Conservation (phyloP, 1,284 basidiomycete species). For the Tetrapyrgos nigripes region DNA sequence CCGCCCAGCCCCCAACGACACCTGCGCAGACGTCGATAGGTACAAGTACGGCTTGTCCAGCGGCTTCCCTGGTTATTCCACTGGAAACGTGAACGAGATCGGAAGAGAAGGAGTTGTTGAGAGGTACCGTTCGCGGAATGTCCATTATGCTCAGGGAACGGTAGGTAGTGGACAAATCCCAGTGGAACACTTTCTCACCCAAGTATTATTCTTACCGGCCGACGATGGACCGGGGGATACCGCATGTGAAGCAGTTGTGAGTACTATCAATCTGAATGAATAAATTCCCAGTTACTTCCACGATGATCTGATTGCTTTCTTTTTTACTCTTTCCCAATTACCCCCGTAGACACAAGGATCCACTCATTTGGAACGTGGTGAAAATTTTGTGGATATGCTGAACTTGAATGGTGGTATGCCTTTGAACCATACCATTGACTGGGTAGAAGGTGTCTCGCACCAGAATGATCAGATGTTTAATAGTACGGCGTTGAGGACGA, state of each 20-base stretch:
- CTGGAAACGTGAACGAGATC: neutral
- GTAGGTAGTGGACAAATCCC: no score
- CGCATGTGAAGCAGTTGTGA: conserved; percentile 14
- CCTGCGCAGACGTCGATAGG: conserved; percentile 9
- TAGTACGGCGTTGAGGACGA: neutral
- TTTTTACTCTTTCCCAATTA: no score
- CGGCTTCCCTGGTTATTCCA: conserved; percentile 15
- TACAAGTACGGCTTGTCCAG: conserved; percentile 16
- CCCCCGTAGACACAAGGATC: conserved; percentile 19
- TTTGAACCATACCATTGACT: conserved; percentile 14
- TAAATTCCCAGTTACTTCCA: no score
- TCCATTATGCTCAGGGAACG: conserved; percentile 19
- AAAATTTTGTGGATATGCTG: conserved; percentile 16
- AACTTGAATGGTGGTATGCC: conserved; percentile 11
- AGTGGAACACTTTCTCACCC: no score
- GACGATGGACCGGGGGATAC: conserved; percentile 17
- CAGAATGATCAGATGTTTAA: conserved; percentile 14
- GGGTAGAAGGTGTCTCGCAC: conserved; percentile 14
- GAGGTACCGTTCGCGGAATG: conserved; percentile 8
- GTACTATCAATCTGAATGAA: neutral
- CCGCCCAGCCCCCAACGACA: conserved; percentile 9
- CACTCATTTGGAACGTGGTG: conserved; percentile 16
- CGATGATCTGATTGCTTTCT: no score
- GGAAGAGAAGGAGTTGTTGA: conserved; percentile 11
- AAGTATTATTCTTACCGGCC: neutral